phyloP scores from a whole-genome alignment of 306 rosid species.

The Vicia faba region DNA sequence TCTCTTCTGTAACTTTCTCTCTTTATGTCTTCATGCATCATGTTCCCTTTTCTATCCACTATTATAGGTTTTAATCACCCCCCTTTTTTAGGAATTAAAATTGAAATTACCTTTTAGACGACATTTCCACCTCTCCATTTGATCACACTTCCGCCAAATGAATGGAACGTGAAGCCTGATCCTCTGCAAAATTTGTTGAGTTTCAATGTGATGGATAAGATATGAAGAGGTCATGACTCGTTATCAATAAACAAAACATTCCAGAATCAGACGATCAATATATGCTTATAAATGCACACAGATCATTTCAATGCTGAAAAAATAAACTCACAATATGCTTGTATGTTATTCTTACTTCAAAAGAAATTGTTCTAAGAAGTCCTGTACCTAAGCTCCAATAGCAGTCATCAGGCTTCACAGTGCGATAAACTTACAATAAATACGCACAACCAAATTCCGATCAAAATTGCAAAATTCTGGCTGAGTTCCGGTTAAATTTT shows the following conservation, averaged over 20 bases:
- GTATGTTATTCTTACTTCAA: background rate
- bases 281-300: conserved; percentile 3
- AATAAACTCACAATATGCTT: background rate
- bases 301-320: background rate
- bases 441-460: background rate
- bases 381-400: conserved; percentile 87
- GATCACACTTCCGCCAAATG: conserved; percentile 88
- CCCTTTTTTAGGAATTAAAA: conserved; percentile 72
- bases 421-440: conserved; percentile 10
- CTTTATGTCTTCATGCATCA: conserved; percentile 51
- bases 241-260: background rate
- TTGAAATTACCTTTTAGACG: conserved; percentile 81
- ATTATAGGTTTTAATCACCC: background rate
- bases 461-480: conserved; percentile 8
- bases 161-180: conserved; percentile 64
- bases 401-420: conserved; percentile 78
- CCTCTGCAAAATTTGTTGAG: conserved; percentile 60
- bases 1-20: conserved; percentile 59
- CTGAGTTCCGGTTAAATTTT: background rate
- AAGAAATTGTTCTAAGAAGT: conserved; percentile 2
- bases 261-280: background rate
- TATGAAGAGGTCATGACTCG: conserved; percentile 10
- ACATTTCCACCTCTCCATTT: conserved; percentile 95
- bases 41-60: conserved; percentile 14
- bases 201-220: conserved; percentile 4